phyloP scores from a whole-genome alignment of 2,329 filamentous ascomycete species.

The Curvularia hawaiiensis region DNA sequence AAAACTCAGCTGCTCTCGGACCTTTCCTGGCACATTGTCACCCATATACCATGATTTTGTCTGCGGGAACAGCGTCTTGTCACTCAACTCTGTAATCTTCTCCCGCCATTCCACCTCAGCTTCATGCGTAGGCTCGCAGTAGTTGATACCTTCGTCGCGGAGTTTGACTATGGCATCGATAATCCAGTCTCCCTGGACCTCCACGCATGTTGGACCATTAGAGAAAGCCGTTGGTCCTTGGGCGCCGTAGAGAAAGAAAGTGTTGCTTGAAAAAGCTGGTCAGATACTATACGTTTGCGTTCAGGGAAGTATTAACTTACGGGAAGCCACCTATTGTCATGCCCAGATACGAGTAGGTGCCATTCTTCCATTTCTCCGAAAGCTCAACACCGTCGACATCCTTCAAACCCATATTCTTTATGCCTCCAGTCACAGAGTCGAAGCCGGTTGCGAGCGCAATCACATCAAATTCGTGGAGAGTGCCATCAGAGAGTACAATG shows the following conservation, averaged over 20 bases:
- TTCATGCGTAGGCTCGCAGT: constrained; percentile 49
- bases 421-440: constrained; percentile 51
- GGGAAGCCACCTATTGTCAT: constrained; percentile 49
- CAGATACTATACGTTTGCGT: background rate
- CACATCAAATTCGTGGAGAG: constrained; percentile 50
- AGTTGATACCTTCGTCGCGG: constrained; percentile 45
- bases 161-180: constrained; percentile 50
- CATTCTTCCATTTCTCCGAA: constrained; percentile 49
- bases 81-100: constrained; percentile 48
- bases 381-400: constrained; percentile 47
- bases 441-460: constrained; percentile 55
- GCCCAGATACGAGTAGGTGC: constrained; percentile 50
- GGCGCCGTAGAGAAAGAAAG: constrained; percentile 54
- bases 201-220: constrained; percentile 54
- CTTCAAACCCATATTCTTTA: constrained; percentile 48
- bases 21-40: constrained; percentile 54
- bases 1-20: constrained; percentile 52
- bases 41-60: constrained; percentile 53
- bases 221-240: constrained; percentile 55
- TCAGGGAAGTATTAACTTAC: constrained; percentile 3
- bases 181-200: constrained; percentile 54
- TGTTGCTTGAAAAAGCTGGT: constrained; percentile 34
- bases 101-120: constrained; percentile 51
- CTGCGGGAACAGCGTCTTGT: constrained; percentile 50
- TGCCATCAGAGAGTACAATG: constrained; percentile 49